phyloP scores from a whole-genome alignment of 768 basidiomycete genomes.

The Strobilomyces echinocephalus region DNA sequence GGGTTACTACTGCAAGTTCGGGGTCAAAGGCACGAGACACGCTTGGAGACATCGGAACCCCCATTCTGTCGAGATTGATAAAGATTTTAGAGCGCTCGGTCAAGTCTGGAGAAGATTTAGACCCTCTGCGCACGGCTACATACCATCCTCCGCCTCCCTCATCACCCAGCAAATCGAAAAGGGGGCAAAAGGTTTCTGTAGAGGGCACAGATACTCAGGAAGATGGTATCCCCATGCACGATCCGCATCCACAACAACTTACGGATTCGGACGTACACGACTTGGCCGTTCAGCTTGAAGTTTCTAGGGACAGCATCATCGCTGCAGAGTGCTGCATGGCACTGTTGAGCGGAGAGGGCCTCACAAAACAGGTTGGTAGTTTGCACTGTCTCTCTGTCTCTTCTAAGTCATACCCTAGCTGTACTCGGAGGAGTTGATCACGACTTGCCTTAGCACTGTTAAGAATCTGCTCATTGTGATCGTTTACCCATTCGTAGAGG shows the following conservation, averaged over 20 bases:
- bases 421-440: conserved; percentile 92
- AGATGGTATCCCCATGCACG: conserved; percentile 1
- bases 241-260: conserved; percentile 22
- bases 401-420: conserved; percentile 42
- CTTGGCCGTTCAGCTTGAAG: conserved; percentile 49
- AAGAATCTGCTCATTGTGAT: conserved; percentile 78
- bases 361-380: conserved; percentile 76
- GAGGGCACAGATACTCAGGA: conserved; percentile 6
- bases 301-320: conserved; percentile 66
- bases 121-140: conserved; percentile 52
- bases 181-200: conserved; percentile 34
- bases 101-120: conserved; percentile 67
- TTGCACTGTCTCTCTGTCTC: neutral
- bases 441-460: conserved; percentile 65
- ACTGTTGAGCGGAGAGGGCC: conserved; percentile 68
- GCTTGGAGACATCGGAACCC: conserved; percentile 64
- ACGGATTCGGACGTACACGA: conserved; percentile 49
- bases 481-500: conserved; percentile 85
- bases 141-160: conserved; percentile 19
- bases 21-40: conserved; percentile 49
- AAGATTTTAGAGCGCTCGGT: conserved; percentile 79
- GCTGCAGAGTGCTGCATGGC: conserved; percentile 84
- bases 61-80: conserved; percentile 57
- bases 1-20: conserved; percentile 26
- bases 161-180: conserved; percentile 46